These are phyloP conservation scores for Paraphaeosphaeria minitans DNA, from an alignment of 2,329 filamentous ascomycete genomes.

Conservation along the genomic window DNA sequence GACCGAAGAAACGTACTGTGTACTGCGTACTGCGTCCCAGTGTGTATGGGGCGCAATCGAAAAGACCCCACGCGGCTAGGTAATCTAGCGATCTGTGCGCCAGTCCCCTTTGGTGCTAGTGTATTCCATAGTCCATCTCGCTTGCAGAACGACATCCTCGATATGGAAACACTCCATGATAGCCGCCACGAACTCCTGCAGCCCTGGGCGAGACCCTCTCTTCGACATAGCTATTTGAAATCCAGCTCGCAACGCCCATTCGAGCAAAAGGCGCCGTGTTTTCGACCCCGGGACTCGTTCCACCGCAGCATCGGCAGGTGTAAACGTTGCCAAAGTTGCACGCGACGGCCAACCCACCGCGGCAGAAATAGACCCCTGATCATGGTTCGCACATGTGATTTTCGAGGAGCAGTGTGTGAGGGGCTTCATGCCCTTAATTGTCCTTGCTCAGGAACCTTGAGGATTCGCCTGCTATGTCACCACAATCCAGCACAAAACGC, in stretches of 20 bases:
- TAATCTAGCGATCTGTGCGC: neutral
- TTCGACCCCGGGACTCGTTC: neutral
- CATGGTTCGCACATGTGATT: too few relatives aligned
- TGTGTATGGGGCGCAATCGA: neutral
- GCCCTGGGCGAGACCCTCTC: neutral
- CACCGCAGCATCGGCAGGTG: neutral
- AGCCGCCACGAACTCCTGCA: neutral
- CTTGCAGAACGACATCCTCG: neutral
- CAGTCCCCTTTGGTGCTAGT: neutral
- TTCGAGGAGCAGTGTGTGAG: too few relatives aligned
- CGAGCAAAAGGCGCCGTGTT: neutral
- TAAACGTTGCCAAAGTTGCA: neutral
- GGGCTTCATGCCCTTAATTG: too few relatives aligned
- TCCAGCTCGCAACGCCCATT: neutral
- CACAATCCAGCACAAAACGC: too few relatives aligned
- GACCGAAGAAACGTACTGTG: neutral
- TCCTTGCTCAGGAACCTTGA: too few relatives aligned
- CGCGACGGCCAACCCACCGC: too few relatives aligned
- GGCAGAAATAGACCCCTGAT: too few relatives aligned
- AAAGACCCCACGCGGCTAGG: constrained; percentile 2
- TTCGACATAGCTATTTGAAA: neutral
- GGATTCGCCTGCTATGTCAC: too few relatives aligned
- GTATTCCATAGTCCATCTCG: neutral
- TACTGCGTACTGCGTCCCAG: too few relatives aligned
- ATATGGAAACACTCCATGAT: neutral